Evolutionary conservation across 2,329 filamentous ascomycete species (phyloP).

Genomic region (Cryphonectria japonica): DNA sequence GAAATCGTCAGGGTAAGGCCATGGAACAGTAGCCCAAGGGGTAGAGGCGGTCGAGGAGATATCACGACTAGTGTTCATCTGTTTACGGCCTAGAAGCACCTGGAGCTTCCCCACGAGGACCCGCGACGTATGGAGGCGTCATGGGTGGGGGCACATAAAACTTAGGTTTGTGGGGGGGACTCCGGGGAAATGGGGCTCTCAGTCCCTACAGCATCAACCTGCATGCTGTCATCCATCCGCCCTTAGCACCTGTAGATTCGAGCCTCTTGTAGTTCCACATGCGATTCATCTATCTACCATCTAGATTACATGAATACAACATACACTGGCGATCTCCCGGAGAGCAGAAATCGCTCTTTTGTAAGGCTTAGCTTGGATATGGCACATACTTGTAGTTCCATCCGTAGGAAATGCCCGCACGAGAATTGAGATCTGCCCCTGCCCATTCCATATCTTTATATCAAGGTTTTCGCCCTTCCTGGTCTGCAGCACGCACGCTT

Average conservation of each 20-base stretch:
- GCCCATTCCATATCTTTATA: background rate
- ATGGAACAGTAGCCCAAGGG: background rate
- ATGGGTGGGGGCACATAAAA: background rate
- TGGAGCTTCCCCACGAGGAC: background rate
- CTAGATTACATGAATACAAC: background rate
- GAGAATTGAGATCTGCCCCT: background rate
- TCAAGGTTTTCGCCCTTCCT: background rate
- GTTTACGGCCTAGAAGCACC: background rate
- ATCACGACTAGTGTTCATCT: background rate
- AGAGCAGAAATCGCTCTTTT: background rate
- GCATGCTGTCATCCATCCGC: background rate
- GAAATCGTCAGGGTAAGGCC: background rate
- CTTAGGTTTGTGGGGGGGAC: constrained; percentile 19
- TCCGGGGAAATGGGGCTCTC: constrained; percentile 5
- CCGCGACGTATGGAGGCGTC: background rate
- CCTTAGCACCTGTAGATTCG: background rate
- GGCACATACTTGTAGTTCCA: background rate
- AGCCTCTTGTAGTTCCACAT: background rate
- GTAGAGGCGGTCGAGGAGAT: background rate
- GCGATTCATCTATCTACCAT: background rate
- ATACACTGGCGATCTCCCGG: background rate
- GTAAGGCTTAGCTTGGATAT: background rate
- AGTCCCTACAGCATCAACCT: background rate
- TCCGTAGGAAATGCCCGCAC: background rate
- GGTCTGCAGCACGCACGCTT: background rate